Conservation (phyloP, 441 rosid species). For the Manihot esculenta region DNA sequence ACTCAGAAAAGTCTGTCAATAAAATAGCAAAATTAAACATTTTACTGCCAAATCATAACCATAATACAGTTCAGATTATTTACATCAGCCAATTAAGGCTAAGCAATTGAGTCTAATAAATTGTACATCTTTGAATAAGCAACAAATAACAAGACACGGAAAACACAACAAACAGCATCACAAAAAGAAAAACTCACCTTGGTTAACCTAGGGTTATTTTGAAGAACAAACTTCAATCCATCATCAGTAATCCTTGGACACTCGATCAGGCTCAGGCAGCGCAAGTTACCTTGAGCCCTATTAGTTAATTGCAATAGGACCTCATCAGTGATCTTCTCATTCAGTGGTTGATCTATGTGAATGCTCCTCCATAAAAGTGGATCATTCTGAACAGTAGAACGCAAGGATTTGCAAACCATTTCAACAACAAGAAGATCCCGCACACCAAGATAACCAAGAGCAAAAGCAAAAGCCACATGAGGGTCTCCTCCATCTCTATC, state of each 20-base stretch:
- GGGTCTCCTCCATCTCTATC: conserved; percentile 43
- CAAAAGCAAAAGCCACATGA: conserved; percentile 55
- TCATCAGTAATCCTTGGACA: conserved; percentile 76
- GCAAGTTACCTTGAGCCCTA: conserved; percentile 76
- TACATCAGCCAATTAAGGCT: background rate
- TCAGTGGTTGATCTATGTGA: conserved; percentile 72
- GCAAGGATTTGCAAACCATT: conserved; percentile 62
- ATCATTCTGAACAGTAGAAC: conserved; percentile 49
- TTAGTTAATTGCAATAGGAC: conserved; percentile 56
- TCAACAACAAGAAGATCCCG: conserved; percentile 67
- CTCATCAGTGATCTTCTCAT: conserved; percentile 79
- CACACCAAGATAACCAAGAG: conserved; percentile 59
- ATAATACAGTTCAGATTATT: background rate
- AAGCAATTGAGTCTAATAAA: background rate
- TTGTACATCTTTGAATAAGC: background rate
- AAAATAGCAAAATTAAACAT: background rate
- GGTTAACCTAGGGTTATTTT: conserved; percentile 58
- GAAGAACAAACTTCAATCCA: conserved; percentile 59
- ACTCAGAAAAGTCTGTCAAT: background rate
- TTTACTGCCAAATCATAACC: background rate
- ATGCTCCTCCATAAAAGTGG: conserved; percentile 68
- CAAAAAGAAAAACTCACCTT: conserved; percentile 45
- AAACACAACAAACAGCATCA: conserved; percentile 1
- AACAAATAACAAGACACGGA: background rate
- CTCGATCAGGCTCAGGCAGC: conserved; percentile 74